Evolutionary conservation across 164 flowering plant species (phyloP).

Genomic region (Vitis cinerea): DNA sequence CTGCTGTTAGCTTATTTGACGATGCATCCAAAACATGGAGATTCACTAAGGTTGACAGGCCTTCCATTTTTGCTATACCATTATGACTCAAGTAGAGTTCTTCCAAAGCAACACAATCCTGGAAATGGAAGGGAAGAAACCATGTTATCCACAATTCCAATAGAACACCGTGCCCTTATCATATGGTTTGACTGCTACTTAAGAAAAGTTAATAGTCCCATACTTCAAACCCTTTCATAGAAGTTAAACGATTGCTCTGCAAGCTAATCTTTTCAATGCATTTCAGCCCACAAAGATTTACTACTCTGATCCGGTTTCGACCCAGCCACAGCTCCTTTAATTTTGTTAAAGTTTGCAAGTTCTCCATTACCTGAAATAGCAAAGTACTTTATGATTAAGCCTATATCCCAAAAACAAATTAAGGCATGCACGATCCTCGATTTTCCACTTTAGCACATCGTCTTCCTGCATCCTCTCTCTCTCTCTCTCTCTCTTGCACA

Average conservation of each 20-base stretch:
- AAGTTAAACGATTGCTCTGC: conserved; percentile 95
- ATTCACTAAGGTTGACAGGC: conserved; percentile 71
- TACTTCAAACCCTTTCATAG: conserved; percentile 89
- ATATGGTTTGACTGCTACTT: background rate
- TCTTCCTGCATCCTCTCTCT: too few relatives aligned
- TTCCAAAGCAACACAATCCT: conserved; percentile 91
- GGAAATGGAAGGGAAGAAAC: conserved; percentile 5
- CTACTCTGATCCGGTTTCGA: conserved; percentile 72
- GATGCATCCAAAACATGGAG: conserved; percentile 87
- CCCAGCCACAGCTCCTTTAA: conserved; percentile 97
- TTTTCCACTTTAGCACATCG: background rate
- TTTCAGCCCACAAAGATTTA: conserved; percentile 79
- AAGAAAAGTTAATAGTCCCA: background rate
- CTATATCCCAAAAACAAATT: conserved; percentile 3
- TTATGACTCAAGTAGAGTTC: conserved; percentile 97
- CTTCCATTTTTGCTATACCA: conserved; percentile 94
- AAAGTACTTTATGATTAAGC: background rate
- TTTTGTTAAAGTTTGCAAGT: conserved; percentile 57
- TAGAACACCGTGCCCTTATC: background rate
- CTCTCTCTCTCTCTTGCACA: too few relatives aligned
- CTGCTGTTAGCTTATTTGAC: conserved; percentile 74
- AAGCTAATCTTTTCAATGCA: conserved; percentile 86
- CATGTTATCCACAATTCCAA: background rate
- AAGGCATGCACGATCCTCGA: background rate
- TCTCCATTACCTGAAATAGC: conserved; percentile 84